Evolutionary conservation across 306 rosid genomes (phyloP).

Genomic region (Hippophae rhamnoides): DNA sequence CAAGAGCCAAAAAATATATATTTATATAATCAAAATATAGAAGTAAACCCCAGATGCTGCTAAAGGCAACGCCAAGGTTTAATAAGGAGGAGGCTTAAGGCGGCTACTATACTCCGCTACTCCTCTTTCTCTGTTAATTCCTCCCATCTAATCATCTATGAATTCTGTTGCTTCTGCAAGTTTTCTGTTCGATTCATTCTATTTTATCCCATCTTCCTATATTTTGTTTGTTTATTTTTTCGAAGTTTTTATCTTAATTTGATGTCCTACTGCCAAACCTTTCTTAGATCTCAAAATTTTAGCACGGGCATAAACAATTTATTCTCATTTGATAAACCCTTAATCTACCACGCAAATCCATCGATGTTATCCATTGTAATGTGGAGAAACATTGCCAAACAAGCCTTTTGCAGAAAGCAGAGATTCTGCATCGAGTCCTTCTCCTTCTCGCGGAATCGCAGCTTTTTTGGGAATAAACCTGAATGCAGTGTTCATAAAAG

Average conservation of each 20-base stretch:
- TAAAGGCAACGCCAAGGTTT: too few relatives aligned
- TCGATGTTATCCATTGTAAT: conserved; percentile 40
- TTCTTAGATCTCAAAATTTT: conserved; percentile 20
- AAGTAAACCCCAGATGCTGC: too few relatives aligned
- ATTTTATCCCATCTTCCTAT: too few relatives aligned
- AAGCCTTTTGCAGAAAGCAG: conserved; percentile 25
- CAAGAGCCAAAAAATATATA: too few relatives aligned
- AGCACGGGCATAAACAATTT: conserved; percentile 18
- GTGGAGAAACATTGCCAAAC: conserved; percentile 60
- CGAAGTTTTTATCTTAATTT: conserved; percentile 14
- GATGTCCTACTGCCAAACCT: conserved; percentile 36
- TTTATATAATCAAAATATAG: too few relatives aligned
- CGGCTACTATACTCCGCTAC: too few relatives aligned
- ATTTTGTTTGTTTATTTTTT: too few relatives aligned
- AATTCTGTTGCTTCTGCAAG: too few relatives aligned
- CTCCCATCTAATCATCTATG: too few relatives aligned
- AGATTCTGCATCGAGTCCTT: conserved; percentile 14
- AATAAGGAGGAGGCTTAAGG: too few relatives aligned
- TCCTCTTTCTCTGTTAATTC: too few relatives aligned
- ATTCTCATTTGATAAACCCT: conserved; percentile 4
- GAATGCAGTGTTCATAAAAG: conserved; percentile 6
- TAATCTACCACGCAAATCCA: conserved; percentile 13
- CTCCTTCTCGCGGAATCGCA: conserved; percentile 20
- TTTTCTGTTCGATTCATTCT: too few relatives aligned
- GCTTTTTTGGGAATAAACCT: conserved; percentile 20